Percentiles rank a stretch among this genome's conserved stretches.
Evolutionary conservation across 129 eudicot species (phyloP).

Genomic region (Daucus carota): DH1_v3.0 NC_030383.2:63042001-63042500

Average conservation of each 20-base stretch:
- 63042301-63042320: neutral
- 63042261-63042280: neutral
- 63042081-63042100: neutral
- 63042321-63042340: neutral
- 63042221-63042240: neutral
- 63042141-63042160: neutral
- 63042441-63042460: neutral
- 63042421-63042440: neutral
- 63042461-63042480: conserved; percentile 77
- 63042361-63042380: neutral
- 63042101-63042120: neutral
- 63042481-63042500: conserved; percentile 90
- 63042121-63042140: neutral
- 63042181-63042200: neutral
- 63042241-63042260: neutral
- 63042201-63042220: neutral
- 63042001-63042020: conserved; percentile 8
- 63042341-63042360: neutral
- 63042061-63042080: neutral
- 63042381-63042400: neutral
- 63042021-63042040: neutral
- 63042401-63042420: neutral
- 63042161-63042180: neutral
- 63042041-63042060: neutral
- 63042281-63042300: neutral